These are phyloP conservation scores for Boletus mariae DNA, from an alignment of 1,284 basidiomycete species.

Conservation along the genomic window DNA sequence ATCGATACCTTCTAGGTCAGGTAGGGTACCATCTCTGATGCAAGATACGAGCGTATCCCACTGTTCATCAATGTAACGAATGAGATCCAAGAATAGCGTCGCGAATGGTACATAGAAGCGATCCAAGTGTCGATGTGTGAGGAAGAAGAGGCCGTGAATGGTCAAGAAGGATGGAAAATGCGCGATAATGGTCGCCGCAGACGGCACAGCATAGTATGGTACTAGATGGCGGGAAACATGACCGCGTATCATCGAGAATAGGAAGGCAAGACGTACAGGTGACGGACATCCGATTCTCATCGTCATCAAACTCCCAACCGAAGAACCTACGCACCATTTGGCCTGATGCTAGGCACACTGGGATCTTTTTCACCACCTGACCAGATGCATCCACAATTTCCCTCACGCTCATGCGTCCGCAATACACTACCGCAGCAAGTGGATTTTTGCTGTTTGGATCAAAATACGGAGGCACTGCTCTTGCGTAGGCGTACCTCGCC, in stretches of 20 bases:
- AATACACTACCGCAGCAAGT: slow-evolving; percentile 1
- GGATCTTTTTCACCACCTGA: slow-evolving; percentile 9
- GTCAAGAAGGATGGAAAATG: too few relatives aligned
- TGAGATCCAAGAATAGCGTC: slow-evolving; percentile 15
- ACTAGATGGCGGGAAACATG: background rate
- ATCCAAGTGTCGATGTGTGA: slow-evolving; percentile 1
- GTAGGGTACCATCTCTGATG: slow-evolving; percentile 12
- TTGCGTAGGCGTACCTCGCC: background rate
- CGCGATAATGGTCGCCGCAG: too few relatives aligned
- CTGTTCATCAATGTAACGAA: slow-evolving; percentile 17
- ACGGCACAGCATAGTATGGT: too few relatives aligned
- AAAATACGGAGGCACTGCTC: background rate
- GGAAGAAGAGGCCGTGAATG: background rate
- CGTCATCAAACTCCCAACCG: slow-evolving; percentile 7
- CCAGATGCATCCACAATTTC: slow-evolving; percentile 9
- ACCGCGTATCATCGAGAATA: background rate
- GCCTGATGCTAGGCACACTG: background rate
- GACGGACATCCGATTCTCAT: background rate
- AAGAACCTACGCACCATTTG: too few relatives aligned
- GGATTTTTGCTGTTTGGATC: background rate
- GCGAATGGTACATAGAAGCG: slow-evolving; percentile 3
- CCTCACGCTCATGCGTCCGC: slow-evolving; percentile 7
- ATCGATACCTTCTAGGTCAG: background rate
- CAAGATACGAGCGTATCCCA: slow-evolving; percentile 19
- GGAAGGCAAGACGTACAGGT: too few relatives aligned